These are phyloP conservation scores for Plasmopara viticola DNA, from an alignment of 352 stramenopile genomes.

Conservation along the genomic window DNA sequence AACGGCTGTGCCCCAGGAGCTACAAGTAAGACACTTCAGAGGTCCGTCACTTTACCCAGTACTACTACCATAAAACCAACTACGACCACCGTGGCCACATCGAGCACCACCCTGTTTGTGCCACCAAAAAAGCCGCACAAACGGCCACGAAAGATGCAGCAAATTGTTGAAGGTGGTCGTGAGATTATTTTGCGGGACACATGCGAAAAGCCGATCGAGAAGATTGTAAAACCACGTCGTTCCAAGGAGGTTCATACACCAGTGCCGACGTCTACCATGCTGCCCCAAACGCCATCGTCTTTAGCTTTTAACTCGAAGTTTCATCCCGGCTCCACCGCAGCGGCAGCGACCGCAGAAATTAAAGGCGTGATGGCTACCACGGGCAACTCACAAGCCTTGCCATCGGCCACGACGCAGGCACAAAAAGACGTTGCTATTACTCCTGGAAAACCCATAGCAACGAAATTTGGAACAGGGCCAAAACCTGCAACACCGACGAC, in stretches of 20 bases:
- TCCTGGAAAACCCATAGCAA: no score
- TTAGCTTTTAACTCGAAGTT: slow-evolving; percentile 11
- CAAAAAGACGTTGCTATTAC: neutral
- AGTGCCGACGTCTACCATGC: neutral
- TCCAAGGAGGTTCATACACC: slow-evolving; percentile 19
- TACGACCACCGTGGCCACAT: slow-evolving; percentile 2
- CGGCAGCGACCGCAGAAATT: slow-evolving; percentile 22
- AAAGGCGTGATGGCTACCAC: slow-evolving; percentile 26
- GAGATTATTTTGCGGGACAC: slow-evolving; percentile 48
- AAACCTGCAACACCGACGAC: no score
- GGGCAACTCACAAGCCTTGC: slow-evolving; percentile 13
- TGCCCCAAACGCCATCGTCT: slow-evolving; percentile 15
- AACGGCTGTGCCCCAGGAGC: slow-evolving; percentile 6
- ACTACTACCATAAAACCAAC: neutral
- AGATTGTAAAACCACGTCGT: slow-evolving; percentile 43
- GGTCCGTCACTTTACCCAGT: slow-evolving; percentile 1
- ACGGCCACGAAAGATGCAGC: slow-evolving; percentile 42
- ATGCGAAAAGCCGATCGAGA: slow-evolving; percentile 54
- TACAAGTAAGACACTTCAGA: slow-evolving; percentile 3
- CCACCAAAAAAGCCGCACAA: slow-evolving; percentile 24
- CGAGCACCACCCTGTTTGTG: slow-evolving; percentile 6
- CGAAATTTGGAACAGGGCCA: no score
- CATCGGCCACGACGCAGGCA: slow-evolving; percentile 3
- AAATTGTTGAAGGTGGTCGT: slow-evolving; percentile 36
- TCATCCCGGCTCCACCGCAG: slow-evolving; percentile 16